These are phyloP conservation scores for Pelargonium australe DNA, from an alignment of 441 rosid genomes.

Conservation along the genomic window DNA sequence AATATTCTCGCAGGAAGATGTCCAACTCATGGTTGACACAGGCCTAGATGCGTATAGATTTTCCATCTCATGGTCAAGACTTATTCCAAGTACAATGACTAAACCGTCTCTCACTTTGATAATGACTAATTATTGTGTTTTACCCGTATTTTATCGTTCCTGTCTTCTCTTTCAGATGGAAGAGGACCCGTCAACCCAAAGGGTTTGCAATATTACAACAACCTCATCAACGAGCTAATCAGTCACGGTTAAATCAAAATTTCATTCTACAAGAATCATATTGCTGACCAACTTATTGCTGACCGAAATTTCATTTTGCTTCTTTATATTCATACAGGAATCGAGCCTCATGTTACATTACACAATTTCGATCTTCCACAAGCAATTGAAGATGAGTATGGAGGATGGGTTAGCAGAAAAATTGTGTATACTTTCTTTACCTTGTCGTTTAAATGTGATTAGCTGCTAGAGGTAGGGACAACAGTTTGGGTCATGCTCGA, in stretches of 20 bases:
- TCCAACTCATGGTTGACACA: conserved; percentile 49
- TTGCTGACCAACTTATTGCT: no score
- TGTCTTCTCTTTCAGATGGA: conserved; percentile 40
- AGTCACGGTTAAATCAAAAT: conserved; percentile 32
- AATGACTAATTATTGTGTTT: background rate
- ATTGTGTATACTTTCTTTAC: conserved; percentile 31
- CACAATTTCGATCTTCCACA: conserved; percentile 59
- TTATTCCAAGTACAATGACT: conserved; percentile 48
- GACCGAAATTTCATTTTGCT: no score
- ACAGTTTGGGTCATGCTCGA: no score
- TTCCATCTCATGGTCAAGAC: conserved; percentile 73
- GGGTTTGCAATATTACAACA: conserved; percentile 54
- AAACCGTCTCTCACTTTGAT: background rate
- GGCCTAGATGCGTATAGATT: conserved; percentile 60
- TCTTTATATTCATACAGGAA: conserved; percentile 33
- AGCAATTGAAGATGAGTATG: conserved; percentile 65
- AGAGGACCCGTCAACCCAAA: conserved; percentile 57
- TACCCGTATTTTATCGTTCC: conserved; percentile 7
- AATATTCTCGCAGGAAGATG: conserved; percentile 52
- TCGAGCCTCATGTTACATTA: conserved; percentile 59
- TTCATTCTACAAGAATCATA: background rate
- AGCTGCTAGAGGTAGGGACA: no score
- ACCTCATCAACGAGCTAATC: conserved; percentile 47
- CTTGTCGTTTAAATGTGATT: no score
- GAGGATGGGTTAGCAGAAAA: conserved; percentile 47